These are phyloP conservation scores for Omphalotus guepiniiformis DNA, from an alignment of 768 basidiomycete species.

Conservation along the genomic window DNA sequence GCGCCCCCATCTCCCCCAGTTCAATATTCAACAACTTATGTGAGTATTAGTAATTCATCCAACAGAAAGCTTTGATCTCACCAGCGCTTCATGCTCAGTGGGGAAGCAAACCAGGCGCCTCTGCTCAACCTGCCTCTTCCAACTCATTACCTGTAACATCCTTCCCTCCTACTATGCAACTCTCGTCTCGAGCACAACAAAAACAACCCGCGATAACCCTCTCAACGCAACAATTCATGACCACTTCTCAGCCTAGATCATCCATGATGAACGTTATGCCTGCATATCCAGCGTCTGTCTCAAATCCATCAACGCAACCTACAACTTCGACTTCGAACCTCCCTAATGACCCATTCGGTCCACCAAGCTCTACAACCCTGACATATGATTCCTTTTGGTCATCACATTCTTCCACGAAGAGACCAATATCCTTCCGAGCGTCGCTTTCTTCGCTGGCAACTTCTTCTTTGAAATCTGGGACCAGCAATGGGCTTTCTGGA, in stretches of 20 bases:
- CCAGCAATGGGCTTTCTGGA: no score
- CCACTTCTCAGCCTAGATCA: background rate
- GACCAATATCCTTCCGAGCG: background rate
- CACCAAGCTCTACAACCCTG: conserved; percentile 25
- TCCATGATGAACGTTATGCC: background rate
- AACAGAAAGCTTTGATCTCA: no score
- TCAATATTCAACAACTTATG: no score
- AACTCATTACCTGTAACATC: background rate
- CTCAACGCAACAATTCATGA: background rate
- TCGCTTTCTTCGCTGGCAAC: no score
- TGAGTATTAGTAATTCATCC: no score
- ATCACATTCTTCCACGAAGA: conserved; percentile 32
- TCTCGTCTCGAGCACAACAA: background rate
- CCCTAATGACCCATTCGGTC: background rate
- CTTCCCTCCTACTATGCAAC: background rate
- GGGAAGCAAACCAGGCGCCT: background rate
- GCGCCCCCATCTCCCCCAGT: no score
- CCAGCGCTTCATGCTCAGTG: background rate
- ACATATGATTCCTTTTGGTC: conserved; percentile 68
- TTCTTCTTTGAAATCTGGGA: no score
- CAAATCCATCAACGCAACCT: conserved; percentile 10
- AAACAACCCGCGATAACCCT: background rate
- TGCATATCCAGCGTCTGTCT: conserved; percentile 5
- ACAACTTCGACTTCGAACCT: conserved; percentile 10
- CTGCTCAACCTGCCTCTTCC: background rate